Conservation (phyloP, 768 basidiomycete genomes). For the Mycena pura region DNA sequence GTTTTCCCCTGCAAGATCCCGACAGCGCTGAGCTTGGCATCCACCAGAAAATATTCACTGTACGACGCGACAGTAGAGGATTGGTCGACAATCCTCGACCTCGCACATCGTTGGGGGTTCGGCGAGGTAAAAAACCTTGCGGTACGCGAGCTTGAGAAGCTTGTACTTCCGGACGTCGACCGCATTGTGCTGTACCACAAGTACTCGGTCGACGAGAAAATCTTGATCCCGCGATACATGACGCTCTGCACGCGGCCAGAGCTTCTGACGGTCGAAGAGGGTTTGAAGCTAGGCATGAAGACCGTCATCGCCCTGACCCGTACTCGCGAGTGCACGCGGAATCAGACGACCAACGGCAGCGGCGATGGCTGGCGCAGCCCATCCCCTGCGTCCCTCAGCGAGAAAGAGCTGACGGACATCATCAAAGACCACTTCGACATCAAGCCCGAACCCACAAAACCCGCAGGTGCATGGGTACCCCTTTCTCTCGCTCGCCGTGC, state of each 20-base stretch:
- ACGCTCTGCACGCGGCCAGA: constrained; percentile 57
- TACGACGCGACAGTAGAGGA: constrained; percentile 56
- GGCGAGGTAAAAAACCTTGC: constrained; percentile 61
- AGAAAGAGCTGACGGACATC: constrained; percentile 33
- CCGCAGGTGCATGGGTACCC: constrained; percentile 45
- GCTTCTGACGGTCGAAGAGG: constrained; percentile 62
- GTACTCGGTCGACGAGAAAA: constrained; percentile 51
- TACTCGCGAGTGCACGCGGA: constrained; percentile 25
- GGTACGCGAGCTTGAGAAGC: constrained; percentile 62
- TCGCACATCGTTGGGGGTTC: constrained; percentile 66
- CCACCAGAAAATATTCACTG: constrained; percentile 58
- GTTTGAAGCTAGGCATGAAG: constrained; percentile 58
- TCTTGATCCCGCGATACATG: constrained; percentile 63
- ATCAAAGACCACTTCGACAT: constrained; percentile 44
- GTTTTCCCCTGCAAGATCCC: constrained; percentile 5
- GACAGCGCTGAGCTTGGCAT: neutral
- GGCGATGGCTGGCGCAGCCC: too few species aligned
- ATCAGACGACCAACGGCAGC: constrained; percentile 7
- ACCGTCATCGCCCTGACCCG: constrained; percentile 45
- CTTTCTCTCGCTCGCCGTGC: constrained; percentile 26
- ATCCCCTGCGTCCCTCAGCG: constrained; percentile 17
- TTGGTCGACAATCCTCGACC: constrained; percentile 65
- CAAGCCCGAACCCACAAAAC: constrained; percentile 17
- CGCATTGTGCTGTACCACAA: constrained; percentile 63
- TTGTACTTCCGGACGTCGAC: constrained; percentile 52